phyloP scores from a whole-genome alignment of 305 asterid genomes.

The Rubia tinctorum region DNA sequence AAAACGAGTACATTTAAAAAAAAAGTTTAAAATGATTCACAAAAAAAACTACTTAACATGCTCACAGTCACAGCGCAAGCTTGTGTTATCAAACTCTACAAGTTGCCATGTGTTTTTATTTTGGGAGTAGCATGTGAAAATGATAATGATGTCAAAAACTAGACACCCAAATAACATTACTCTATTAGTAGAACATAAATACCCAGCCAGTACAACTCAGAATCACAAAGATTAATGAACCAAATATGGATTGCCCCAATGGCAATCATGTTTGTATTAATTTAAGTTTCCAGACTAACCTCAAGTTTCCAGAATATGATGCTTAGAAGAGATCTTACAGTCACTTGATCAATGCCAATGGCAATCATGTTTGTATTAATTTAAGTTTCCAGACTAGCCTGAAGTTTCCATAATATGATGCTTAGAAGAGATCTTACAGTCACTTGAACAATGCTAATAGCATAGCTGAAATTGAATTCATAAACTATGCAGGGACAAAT shows the following conservation, averaged over 20 bases:
- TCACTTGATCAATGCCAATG: background rate
- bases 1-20: background rate
- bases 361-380: slow-evolving; percentile 3
- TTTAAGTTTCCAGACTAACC: background rate
- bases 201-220: background rate
- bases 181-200: background rate
- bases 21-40: background rate
- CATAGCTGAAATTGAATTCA: background rate
- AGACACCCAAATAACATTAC: background rate
- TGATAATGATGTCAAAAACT: background rate
- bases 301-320: background rate
- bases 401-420: background rate
- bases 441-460: background rate
- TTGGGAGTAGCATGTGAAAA: background rate
- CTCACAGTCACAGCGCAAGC: background rate
- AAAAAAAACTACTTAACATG: background rate
- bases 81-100: background rate
- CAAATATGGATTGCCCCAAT: background rate
- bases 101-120: background rate
- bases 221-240: background rate
- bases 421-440: background rate
- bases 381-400: background rate
- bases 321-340: background rate
- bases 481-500: background rate
- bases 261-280: slow-evolving; percentile 2